Evolutionary conservation across 129 eudicot genomes (phyloP), one percentile per base, ranked within the genome.

Genomic region (Flaveria bidentis): DNA sequence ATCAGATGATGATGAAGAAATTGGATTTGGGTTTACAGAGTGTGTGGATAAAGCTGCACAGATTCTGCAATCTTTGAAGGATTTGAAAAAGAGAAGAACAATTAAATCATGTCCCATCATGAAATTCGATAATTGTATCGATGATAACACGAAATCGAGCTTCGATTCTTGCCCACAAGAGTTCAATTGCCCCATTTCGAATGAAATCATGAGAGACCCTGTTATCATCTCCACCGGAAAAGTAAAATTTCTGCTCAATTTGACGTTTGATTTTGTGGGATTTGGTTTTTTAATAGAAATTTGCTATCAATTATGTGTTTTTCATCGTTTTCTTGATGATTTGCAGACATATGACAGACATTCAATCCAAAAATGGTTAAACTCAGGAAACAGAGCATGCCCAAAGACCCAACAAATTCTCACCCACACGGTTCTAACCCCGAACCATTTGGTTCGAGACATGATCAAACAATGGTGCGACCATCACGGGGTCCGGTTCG

Each of bases 201-300:
- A 89, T 50, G 81, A 91, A 26, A 84, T 94, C 28, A 94, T 94
- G 99, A 78, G 82, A 50, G 99, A 94, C 87, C 98, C 99, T 63
- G 97, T 91, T 60, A 76, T 94, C 52, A 64, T 94, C 49, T 79
- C 92, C 78, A 84, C 97, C 30, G 97, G 99, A 42, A 90, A 87
- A 86, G 97, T 92, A 65, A 74, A 17, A 52, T 67, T 30, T 73
- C 14, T n/a, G 1, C 16, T 76, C n/a, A 66, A 18, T 76, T 64
- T 5, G 6, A 7, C 49, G 16, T 9, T 65, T 65, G 0, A 28
- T 5, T 49, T 42, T 22, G 39, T 12, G 16, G 28, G 14, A 51
- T 56, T 68, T 15, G 14, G 1, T 33, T 33, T 33, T 33, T 57
- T 11, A 25, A 22, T 23, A 7, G 13, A 57, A 22, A 57, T 57